phyloP scores from a whole-genome alignment of 257 asterid genomes.

The Fraxinus excelsior region DNA sequence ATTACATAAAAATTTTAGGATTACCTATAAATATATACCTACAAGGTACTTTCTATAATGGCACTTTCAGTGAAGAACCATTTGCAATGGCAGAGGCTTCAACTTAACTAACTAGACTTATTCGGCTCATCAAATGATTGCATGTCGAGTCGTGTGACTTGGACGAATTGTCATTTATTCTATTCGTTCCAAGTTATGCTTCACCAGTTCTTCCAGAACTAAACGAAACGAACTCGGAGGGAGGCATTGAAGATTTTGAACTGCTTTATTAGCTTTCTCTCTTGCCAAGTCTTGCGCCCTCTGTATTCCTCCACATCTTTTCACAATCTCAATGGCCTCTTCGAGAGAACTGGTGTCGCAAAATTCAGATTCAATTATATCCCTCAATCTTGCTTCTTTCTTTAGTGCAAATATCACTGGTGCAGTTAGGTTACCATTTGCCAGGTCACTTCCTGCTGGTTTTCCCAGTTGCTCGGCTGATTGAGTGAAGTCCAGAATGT shows the following conservation, averaged over 20 bases:
- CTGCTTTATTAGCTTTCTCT: slow-evolving; percentile 69
- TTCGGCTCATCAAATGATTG: background rate
- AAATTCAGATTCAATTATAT: slow-evolving; percentile 77
- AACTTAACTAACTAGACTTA: background rate
- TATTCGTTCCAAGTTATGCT: slow-evolving; percentile 75
- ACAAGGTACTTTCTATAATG: slow-evolving; percentile 1
- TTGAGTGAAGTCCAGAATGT: slow-evolving; percentile 86
- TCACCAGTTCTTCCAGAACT: slow-evolving; percentile 72
- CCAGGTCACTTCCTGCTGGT: slow-evolving; percentile 90
- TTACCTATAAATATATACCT: slow-evolving; percentile 35
- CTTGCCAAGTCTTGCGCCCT: slow-evolving; percentile 74
- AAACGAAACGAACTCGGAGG: slow-evolving; percentile 59
- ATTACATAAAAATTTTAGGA: slow-evolving; percentile 23
- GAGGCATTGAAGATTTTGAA: slow-evolving; percentile 61
- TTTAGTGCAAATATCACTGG: slow-evolving; percentile 85
- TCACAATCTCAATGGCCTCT: slow-evolving; percentile 70
- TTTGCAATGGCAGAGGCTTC: background rate
- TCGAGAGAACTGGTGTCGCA: slow-evolving; percentile 75
- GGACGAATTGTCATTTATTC: slow-evolving; percentile 31
- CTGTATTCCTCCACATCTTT: slow-evolving; percentile 72
- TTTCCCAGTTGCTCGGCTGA: slow-evolving; percentile 91
- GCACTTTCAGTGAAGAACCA: slow-evolving; percentile 12
- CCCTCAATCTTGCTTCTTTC: slow-evolving; percentile 64
- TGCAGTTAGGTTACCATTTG: slow-evolving; percentile 81
- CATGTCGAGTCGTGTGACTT: background rate